These are phyloP conservation scores for Canariomyces notabilis DNA, from an alignment of 2,329 filamentous ascomycete genomes.

Conservation along the genomic window DNA sequence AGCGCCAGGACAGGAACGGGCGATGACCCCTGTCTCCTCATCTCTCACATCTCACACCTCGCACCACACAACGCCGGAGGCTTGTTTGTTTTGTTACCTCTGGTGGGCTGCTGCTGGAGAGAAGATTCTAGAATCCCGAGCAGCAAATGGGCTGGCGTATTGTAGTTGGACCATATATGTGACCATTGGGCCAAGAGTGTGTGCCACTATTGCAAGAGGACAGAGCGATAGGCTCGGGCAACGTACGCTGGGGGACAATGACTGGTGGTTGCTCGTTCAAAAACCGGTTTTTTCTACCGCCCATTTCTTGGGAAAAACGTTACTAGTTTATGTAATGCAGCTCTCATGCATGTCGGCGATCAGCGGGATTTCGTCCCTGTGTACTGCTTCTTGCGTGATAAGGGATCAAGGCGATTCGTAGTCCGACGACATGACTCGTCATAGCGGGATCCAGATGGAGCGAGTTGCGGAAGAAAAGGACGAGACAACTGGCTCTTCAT, in stretches of 20 bases:
- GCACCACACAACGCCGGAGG: too few species aligned
- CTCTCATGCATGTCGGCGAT: constrained; percentile 25
- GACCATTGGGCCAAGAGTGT: too few species aligned
- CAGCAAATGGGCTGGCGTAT: too few species aligned
- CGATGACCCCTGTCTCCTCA: too few species aligned
- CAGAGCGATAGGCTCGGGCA: constrained; percentile 21
- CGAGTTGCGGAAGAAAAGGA: background rate
- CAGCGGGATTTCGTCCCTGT: background rate
- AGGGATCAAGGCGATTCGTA: background rate
- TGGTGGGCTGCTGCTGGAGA: too few species aligned
- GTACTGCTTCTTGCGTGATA: constrained; percentile 1
- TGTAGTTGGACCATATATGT: too few species aligned
- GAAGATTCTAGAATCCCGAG: too few species aligned
- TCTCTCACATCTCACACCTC: too few species aligned
- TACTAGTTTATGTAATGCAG: constrained; percentile 25
- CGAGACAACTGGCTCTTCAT: too few species aligned
- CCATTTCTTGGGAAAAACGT: constrained; percentile 19
- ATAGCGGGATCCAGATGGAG: too few species aligned
- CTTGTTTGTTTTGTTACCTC: too few species aligned
- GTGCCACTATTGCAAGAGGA: background rate
- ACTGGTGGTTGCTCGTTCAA: constrained; percentile 22
- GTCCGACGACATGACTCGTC: background rate
- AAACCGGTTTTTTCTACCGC: constrained; percentile 27
- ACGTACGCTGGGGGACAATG: constrained; percentile 3
- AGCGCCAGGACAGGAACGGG: too few species aligned